Evolutionary conservation across 2,329 filamentous ascomycete genomes (phyloP).

Genomic region (Cadophora sp.): DNA sequence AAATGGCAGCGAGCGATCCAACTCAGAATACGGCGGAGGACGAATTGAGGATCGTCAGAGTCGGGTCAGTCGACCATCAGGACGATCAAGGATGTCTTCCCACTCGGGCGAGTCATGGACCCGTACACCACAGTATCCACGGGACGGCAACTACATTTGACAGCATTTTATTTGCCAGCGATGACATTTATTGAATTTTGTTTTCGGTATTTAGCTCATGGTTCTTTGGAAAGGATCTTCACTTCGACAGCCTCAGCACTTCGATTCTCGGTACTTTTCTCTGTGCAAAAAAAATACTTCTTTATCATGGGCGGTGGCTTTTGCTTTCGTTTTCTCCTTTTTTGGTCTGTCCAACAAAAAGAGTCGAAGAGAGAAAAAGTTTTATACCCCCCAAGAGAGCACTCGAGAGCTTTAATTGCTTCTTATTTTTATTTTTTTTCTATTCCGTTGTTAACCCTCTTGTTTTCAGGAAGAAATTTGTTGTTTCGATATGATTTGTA

Average conservation of each 20-base stretch:
- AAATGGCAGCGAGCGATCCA: constrained; percentile 57
- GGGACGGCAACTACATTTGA: constrained; percentile 27
- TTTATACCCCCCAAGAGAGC: constrained; percentile 40
- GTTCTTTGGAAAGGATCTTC: constrained; percentile 30
- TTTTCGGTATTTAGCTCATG: constrained; percentile 37
- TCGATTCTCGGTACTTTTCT: constrained; percentile 32
- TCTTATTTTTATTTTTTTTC: not conserved
- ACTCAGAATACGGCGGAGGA: constrained; percentile 46
- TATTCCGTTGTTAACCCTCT: constrained; percentile 14
- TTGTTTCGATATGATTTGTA: constrained; percentile 44
- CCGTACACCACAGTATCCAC: constrained; percentile 32
- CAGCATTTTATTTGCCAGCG: constrained; percentile 33
- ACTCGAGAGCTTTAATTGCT: constrained; percentile 32
- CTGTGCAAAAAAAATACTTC: constrained; percentile 31
- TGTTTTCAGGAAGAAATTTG: constrained; percentile 22
- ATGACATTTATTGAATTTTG: constrained; percentile 25
- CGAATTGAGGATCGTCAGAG: constrained; percentile 40
- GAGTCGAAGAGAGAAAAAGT: constrained; percentile 37
- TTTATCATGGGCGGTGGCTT: constrained; percentile 34
- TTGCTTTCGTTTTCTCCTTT: constrained; percentile 37
- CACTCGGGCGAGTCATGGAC: constrained; percentile 35
- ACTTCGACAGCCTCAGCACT: constrained; percentile 25
- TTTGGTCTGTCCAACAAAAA: constrained; percentile 31
- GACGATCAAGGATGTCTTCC: constrained; percentile 36
- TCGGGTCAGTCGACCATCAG: constrained; percentile 33